phyloP scores from a whole-genome alignment of 495 filamentous ascomycete species.

The Tuber indicum region DNA sequence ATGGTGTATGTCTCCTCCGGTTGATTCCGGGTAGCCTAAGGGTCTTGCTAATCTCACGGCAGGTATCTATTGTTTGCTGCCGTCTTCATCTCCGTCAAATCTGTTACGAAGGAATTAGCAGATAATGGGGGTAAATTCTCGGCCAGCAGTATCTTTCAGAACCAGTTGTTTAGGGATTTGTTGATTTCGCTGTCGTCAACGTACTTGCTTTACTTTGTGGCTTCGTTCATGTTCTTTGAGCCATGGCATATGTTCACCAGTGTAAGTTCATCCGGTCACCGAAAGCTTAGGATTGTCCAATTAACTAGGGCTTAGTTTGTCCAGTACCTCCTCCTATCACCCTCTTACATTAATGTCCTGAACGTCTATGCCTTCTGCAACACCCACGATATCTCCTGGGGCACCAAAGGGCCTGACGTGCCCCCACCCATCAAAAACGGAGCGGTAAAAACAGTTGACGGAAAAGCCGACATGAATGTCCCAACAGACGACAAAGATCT shows the following conservation, averaged over 20 bases:
- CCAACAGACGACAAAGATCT: slow-evolving; percentile 78
- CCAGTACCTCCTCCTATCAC: slow-evolving; percentile 93
- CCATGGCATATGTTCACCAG: slow-evolving; percentile 97
- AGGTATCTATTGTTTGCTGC: slow-evolving; percentile 92
- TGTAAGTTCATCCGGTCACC: slow-evolving; percentile 43
- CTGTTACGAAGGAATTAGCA: slow-evolving; percentile 61
- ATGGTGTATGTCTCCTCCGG: slow-evolving; percentile 61
- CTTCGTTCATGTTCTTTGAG: slow-evolving; percentile 92
- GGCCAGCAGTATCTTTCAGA: slow-evolving; percentile 67
- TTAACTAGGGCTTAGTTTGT: slow-evolving; percentile 54
- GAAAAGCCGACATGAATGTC: slow-evolving; percentile 88
- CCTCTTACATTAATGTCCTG: slow-evolving; percentile 91
- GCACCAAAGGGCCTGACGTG: slow-evolving; percentile 89
- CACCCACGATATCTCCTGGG: slow-evolving; percentile 96
- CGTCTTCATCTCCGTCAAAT: slow-evolving; percentile 85
- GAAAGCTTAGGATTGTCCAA: not conserved
- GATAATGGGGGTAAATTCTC: slow-evolving; percentile 52
- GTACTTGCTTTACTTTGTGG: slow-evolving; percentile 87
- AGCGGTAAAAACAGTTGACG: slow-evolving; percentile 49
- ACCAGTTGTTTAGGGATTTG: slow-evolving; percentile 84
- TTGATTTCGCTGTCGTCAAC: slow-evolving; percentile 88
- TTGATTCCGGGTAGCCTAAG: not conserved
- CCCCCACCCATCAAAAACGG: slow-evolving; percentile 52
- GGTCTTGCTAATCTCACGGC: slow-evolving; percentile 31
- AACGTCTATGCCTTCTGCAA: slow-evolving; percentile 99